phyloP scores from a whole-genome alignment of 306 rosid genomes.

The Erythrophleum fordii region DNA sequence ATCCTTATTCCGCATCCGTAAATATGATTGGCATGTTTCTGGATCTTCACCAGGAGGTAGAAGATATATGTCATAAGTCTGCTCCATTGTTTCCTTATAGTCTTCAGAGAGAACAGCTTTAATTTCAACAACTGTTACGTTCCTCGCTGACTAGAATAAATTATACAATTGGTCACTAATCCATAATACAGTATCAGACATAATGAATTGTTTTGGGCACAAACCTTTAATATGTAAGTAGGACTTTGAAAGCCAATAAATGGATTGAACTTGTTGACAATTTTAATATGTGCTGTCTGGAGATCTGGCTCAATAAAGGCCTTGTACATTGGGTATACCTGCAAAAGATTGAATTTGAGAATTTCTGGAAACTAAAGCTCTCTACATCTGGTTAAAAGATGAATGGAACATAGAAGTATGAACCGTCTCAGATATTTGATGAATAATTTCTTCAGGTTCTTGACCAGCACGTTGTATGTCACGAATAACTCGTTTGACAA shows the following conservation, averaged over 20 bases:
- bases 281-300: constrained; percentile 91
- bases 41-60: constrained; percentile 99
- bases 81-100: constrained; percentile 73
- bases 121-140: constrained; percentile 66
- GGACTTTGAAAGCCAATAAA: constrained; percentile 97
- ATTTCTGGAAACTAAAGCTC: constrained; percentile 34
- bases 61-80: constrained; percentile 96
- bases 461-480: constrained; percentile 99
- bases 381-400: constrained; percentile 23
- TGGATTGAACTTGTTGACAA: constrained; percentile 92
- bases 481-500: constrained; percentile 93
- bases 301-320: constrained; percentile 99
- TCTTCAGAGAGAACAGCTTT: constrained; percentile 78
- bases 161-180: constrained; percentile 32
- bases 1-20: constrained; percentile 98
- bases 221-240: constrained; percentile 91
- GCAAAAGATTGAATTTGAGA: constrained; percentile 44
- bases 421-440: constrained; percentile 99
- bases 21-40: constrained; percentile 96
- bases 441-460: constrained; percentile 98
- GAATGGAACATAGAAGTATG: constrained; percentile 33
- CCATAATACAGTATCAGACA: constrained; percentile 19
- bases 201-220: constrained; percentile 23
- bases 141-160: constrained; percentile 79
- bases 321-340: constrained; percentile 99